Evolutionary conservation across 176 grass and related monocot genomes (phyloP).

Genomic region (Urochloa ruziziensis): DNA sequence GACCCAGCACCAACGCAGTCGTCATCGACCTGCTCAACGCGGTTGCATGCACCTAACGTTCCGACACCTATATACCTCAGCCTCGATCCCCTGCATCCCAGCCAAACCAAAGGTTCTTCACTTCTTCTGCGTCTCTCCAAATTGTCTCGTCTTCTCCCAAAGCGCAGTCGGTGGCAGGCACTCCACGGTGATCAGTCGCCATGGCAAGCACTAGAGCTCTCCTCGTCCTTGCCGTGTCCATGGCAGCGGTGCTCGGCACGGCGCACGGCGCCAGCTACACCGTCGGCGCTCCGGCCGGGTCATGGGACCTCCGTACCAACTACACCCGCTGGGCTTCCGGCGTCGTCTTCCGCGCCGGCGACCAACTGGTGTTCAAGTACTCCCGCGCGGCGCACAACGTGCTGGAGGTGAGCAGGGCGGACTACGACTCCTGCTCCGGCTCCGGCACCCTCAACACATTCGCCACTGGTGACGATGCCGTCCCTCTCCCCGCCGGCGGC

Average conservation of each 20-base stretch:
- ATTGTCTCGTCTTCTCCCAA: too few relatives aligned
- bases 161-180: too few relatives aligned
- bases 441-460: not conserved
- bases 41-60: too few relatives aligned
- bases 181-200: not conserved
- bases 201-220: not conserved
- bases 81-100: too few relatives aligned
- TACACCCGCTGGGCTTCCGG: not conserved
- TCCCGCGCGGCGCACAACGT: not conserved
- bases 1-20: too few relatives aligned
- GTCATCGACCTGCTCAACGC: too few relatives aligned
- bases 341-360: conserved; percentile 8
- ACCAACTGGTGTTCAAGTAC: conserved; percentile 32
- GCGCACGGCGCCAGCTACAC: conserved; percentile 17
- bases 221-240: not conserved
- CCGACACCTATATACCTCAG: too few relatives aligned
- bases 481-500: conserved; percentile 3
- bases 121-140: too few relatives aligned
- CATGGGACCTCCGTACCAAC: conserved; percentile 17
- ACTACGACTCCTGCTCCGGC: not conserved
- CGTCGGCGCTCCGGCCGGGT: not conserved
- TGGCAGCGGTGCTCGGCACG: not conserved
- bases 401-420: conserved; percentile 33
- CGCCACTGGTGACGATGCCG: conserved; percentile 3
- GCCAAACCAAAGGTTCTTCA: too few relatives aligned